Percentiles rank a stretch among this genome's conserved stretches.
These are phyloP conservation scores for Cytauxzoon felis DNA, from an alignment of 169 alveolate genomes.

Conservation along the genomic window DNA sequence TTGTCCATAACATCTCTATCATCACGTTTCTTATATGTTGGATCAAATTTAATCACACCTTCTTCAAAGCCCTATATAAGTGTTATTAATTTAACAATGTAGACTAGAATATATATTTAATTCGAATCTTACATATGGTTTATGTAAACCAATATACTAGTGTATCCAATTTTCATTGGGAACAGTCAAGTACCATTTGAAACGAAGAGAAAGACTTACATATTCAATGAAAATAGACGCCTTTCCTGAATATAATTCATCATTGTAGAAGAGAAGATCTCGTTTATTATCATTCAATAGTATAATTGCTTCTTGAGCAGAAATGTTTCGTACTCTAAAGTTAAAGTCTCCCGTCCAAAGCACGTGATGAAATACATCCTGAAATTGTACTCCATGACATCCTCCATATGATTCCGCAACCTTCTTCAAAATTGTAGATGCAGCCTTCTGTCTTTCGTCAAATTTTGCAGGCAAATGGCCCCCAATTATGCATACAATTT, in stretches of 20 bases:
- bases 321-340: constrained; percentile 58
- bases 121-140: too few species aligned
- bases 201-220: too few species aligned
- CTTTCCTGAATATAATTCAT: constrained; percentile 19
- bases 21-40: constrained; percentile 80
- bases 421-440: constrained; percentile 59
- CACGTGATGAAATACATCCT: constrained; percentile 80
- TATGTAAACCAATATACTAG: too few species aligned
- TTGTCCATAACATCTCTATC: constrained; percentile 70
- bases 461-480: constrained; percentile 79
- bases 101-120: constrained; percentile 35
- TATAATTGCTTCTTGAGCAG: constrained; percentile 20
- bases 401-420: constrained; percentile 66
- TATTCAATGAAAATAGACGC: constrained; percentile 17
- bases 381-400: constrained; percentile 59
- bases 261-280: constrained; percentile 20
- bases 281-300: constrained; percentile 17
- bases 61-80: constrained; percentile 69
- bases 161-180: not conserved
- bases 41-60: constrained; percentile 70
- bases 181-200: too few species aligned
- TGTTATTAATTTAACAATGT: constrained; percentile 20
- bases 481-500: constrained; percentile 74
- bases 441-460: constrained; percentile 69
- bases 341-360: constrained; percentile 86